These are phyloP conservation scores for Trichoderma asperelloides DNA, from an alignment of 495 filamentous ascomycete genomes.

Conservation along the genomic window DNA sequence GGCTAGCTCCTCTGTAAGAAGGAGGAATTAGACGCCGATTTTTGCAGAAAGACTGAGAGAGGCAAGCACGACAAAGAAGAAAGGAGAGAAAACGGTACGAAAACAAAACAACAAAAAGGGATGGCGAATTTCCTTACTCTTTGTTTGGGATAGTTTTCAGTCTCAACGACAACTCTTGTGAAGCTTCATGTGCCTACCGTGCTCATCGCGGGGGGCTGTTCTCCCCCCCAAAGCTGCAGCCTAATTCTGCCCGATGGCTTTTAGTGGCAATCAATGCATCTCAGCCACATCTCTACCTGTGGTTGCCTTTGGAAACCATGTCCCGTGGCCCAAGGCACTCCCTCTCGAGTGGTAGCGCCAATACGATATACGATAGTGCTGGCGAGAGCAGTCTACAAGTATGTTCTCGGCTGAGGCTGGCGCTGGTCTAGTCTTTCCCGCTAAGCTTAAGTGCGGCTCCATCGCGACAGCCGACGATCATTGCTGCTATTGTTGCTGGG, in stretches of 20 bases:
- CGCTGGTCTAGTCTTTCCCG: background rate
- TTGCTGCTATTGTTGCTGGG: too few relatives aligned
- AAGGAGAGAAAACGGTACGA: background rate
- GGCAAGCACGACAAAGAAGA: background rate
- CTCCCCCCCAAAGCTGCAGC: background rate
- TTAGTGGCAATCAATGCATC: background rate
- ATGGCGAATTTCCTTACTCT: background rate
- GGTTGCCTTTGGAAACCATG: background rate
- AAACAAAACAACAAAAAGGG: background rate
- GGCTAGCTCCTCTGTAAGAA: background rate
- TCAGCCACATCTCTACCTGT: background rate
- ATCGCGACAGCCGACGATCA: background rate
- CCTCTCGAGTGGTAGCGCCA: background rate
- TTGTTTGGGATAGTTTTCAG: too few relatives aligned
- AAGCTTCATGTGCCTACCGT: background rate
- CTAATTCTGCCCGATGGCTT: background rate
- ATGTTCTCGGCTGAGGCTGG: slow-evolving; percentile 1
- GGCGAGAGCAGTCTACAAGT: background rate
- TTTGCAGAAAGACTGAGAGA: background rate
- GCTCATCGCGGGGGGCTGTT: background rate
- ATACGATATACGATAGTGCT: slow-evolving; percentile 1
- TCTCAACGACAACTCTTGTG: background rate
- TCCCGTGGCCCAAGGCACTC: background rate
- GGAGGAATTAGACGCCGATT: background rate
- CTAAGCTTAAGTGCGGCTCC: slow-evolving; percentile 7